Evolutionary conservation across 1,139 yeast species (phyloP).

Genomic region (Blastobotrys persicus): DNA sequence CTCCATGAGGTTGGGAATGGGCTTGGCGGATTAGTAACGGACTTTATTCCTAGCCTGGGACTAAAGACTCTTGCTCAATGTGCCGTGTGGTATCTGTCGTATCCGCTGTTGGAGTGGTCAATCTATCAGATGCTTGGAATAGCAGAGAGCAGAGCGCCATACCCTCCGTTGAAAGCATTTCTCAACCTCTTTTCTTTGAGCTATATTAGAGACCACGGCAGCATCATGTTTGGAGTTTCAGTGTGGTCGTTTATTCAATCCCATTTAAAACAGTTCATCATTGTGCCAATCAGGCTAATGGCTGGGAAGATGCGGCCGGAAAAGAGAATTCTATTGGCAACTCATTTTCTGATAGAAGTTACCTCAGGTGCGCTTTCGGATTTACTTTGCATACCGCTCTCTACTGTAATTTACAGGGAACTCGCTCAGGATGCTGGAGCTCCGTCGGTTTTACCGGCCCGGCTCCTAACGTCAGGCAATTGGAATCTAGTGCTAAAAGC

Average conservation of each 20-base stretch:
- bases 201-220: not conserved
- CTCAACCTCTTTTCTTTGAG: conserved; percentile 1
- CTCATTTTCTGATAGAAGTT: conserved; percentile 8
- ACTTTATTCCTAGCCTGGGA: not conserved
- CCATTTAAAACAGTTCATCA: not conserved
- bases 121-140: conserved; percentile 6
- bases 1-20: conserved; percentile 3
- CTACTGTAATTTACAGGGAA: not conserved
- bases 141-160: not conserved
- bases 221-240: not conserved
- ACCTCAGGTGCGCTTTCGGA: conserved; percentile 4
- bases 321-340: not conserved
- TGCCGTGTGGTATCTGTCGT: not conserved
- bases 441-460: not conserved
- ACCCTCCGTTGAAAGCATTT: conserved; percentile 5
- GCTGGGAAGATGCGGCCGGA: not conserved
- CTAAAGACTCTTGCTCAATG: not conserved
- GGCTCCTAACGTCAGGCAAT: not conserved
- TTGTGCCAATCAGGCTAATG: not conserved
- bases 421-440: not conserved
- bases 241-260: not conserved
- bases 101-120: conserved; percentile 7
- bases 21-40: conserved; percentile 1
- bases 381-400: conserved; percentile 5
- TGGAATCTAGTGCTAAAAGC: conserved; percentile 4